A percentile compares a stretch with the other conserved stretches of the same genome.
Evolutionary conservation across 768 basidiomycete genomes (phyloP).

Genomic region (Pisolithus tinctorius): DNA sequence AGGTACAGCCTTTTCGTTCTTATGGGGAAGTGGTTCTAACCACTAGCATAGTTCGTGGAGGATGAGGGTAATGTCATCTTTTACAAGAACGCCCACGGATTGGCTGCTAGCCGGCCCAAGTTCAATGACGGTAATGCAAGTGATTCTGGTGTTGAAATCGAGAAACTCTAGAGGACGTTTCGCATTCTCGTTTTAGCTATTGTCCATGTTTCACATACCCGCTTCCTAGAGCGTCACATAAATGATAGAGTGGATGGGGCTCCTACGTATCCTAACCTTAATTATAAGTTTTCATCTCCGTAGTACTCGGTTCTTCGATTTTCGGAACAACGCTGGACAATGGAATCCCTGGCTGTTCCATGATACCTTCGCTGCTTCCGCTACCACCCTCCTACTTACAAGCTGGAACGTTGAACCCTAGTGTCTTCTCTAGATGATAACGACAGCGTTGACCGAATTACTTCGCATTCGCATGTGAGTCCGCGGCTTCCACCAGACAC

Average conservation of each 20-base stretch:
- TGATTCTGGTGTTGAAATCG: slow-evolving; percentile 64
- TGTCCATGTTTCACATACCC: not conserved
- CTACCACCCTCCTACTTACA: not conserved
- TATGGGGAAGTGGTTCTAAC: not conserved
- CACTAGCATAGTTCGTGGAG: slow-evolving; percentile 68
- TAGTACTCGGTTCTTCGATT: not conserved
- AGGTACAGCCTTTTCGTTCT: slow-evolving; percentile 30
- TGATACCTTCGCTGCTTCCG: too few species aligned
- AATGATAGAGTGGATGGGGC: too few species aligned
- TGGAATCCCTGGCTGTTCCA: not conserved
- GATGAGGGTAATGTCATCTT: slow-evolving; percentile 88
- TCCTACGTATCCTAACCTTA: not conserved
- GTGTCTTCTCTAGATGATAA: slow-evolving; percentile 26
- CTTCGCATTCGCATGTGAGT: slow-evolving; percentile 62
- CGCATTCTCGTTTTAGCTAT: not conserved
- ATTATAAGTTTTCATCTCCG: not conserved
- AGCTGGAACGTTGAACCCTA: not conserved
- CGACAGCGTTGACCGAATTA: slow-evolving; percentile 56
- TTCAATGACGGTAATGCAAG: slow-evolving; percentile 51
- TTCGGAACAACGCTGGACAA: not conserved
- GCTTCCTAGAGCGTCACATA: not conserved
- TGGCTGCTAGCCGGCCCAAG: slow-evolving; percentile 64
- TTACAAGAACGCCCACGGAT: slow-evolving; percentile 82
- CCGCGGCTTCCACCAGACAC: not conserved
- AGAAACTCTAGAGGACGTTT: slow-evolving; percentile 23